A percentile compares a stretch with the other conserved stretches of the same genome.
These are phyloP conservation scores for Strobilomyces echinocephalus DNA, from an alignment of 768 basidiomycete genomes.

Conservation along the genomic window DNA sequence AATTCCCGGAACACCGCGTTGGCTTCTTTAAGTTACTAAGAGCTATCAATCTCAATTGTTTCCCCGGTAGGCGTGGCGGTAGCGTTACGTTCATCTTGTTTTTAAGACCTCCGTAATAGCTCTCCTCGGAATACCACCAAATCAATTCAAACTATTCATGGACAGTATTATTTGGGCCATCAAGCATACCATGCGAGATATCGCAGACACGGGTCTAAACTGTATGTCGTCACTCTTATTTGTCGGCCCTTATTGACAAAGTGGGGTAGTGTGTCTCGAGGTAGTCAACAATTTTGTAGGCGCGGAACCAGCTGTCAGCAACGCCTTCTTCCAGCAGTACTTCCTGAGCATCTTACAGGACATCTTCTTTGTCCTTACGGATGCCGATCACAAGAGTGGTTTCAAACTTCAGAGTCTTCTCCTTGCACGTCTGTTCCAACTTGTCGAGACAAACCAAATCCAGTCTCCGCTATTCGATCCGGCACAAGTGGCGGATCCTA, in stretches of 20 bases:
- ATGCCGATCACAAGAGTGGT: conserved; percentile 98
- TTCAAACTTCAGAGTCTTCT: conserved; percentile 93
- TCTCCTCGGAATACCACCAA: conserved; percentile 78
- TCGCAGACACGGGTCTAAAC: conserved; percentile 85
- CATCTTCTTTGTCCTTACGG: conserved; percentile 95
- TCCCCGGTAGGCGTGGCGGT: conserved; percentile 69
- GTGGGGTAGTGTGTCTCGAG: conserved; percentile 73
- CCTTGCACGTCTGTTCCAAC: conserved; percentile 90
- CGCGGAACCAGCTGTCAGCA: conserved; percentile 73
- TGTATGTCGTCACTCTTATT: conserved; percentile 36
- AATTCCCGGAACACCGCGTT: conserved; percentile 94
- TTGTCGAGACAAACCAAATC: conserved; percentile 79
- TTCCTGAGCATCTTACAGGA: conserved; percentile 91
- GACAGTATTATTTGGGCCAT: conserved; percentile 99
- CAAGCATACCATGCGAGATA: conserved; percentile 99
- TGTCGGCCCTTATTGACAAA: conserved; percentile 1
- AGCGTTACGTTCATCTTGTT: background rate
- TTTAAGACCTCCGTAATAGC: conserved; percentile 35
- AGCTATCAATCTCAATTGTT: conserved; percentile 89
- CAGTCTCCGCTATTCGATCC: conserved; percentile 84
- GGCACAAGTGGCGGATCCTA: conserved; percentile 60
- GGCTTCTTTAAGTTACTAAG: conserved; percentile 96
- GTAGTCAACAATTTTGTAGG: conserved; percentile 92
- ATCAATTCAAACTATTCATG: conserved; percentile 96
- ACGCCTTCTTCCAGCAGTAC: conserved; percentile 95